Conservation (phyloP, 805 yeast species). For the Metschnikowia corniflorae region DNA sequence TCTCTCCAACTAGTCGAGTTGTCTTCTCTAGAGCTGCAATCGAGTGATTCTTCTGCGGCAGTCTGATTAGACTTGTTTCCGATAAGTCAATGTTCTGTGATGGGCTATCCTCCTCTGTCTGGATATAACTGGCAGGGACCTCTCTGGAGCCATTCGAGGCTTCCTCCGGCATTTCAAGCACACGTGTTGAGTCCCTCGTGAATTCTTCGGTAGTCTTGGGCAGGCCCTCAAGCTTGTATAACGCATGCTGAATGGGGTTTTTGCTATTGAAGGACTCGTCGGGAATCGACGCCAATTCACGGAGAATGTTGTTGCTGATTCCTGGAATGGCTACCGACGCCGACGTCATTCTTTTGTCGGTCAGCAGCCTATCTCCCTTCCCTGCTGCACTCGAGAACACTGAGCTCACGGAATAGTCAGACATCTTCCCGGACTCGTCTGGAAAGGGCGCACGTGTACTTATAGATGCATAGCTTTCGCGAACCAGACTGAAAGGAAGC, state of each 20-base stretch:
- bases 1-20: neutral
- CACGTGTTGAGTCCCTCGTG: neutral
- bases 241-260: constrained; percentile 72
- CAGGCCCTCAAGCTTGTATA: constrained; percentile 76
- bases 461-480: constrained; percentile 11
- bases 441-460: constrained; percentile 4
- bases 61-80: neutral
- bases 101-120: neutral
- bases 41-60: no score
- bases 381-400: constrained; percentile 26
- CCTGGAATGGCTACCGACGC: constrained; percentile 55
- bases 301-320: constrained; percentile 37
- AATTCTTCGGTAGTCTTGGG: neutral
- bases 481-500: constrained; percentile 30
- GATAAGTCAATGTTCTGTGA: neutral
- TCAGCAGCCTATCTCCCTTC: neutral
- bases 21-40: no score
- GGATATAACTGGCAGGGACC: neutral
- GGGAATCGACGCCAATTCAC: constrained; percentile 76
- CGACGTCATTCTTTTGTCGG: constrained; percentile 12
- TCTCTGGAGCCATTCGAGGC: neutral
- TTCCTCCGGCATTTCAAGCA: neutral
- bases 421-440: constrained; percentile 23
- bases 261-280: constrained; percentile 63
- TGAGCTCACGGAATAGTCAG: constrained; percentile 31